These are phyloP conservation scores for Paraphoma chrysanthemicola DNA, from an alignment of 2,329 filamentous ascomycete genomes.

Conservation along the genomic window DNA sequence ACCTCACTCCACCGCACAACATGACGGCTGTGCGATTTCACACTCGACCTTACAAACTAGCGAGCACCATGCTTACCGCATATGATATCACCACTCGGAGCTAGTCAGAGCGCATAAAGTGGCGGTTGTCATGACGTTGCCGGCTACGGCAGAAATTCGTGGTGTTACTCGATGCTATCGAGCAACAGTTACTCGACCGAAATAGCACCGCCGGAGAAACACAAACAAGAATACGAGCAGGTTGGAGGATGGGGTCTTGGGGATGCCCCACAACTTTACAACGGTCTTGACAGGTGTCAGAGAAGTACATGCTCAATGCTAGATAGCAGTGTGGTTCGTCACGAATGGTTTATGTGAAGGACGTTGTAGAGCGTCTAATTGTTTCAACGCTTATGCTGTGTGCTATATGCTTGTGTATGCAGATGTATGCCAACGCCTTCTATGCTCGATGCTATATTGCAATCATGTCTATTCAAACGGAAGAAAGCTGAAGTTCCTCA, in stretches of 20 bases:
- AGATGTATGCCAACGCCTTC: background rate
- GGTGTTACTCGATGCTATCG: conserved; percentile 3
- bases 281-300: background rate
- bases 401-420: background rate
- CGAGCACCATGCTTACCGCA: background rate
- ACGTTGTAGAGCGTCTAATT: background rate
- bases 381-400: background rate
- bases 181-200: background rate
- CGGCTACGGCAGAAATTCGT: background rate
- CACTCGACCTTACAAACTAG: no score
- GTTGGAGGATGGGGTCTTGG: background rate
- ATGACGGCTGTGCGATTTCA: no score
- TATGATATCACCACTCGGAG: background rate
- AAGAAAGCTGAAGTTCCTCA: background rate
- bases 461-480: background rate
- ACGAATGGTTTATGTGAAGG: background rate
- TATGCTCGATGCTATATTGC: background rate
- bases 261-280: background rate
- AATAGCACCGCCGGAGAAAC: background rate
- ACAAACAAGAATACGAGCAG: background rate
- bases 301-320: background rate
- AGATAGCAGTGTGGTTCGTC: background rate
- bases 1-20: no score
- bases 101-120: background rate
- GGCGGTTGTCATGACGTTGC: conserved; percentile 2